Evolutionary conservation across 352 stramenopile genomes (phyloP).

Genomic region (Globisporangium cylindrosporum): DNA sequence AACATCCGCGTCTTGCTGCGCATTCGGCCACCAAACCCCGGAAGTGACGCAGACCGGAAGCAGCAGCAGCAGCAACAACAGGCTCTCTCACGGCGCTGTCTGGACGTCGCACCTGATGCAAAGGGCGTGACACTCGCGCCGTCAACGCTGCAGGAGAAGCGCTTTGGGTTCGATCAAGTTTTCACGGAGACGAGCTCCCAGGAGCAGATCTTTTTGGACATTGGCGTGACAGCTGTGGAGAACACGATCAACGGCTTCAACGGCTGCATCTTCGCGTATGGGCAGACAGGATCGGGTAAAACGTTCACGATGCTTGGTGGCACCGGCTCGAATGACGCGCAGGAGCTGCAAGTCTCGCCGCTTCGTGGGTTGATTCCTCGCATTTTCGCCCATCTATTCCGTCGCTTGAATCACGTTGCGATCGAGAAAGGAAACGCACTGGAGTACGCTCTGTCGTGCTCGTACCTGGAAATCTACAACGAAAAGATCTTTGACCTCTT

Average conservation of each 20-base stretch:
- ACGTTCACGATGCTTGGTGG: constrained; percentile 87
- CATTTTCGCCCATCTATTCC: constrained; percentile 84
- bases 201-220: constrained; percentile 78
- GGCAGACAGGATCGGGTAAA: constrained; percentile 86
- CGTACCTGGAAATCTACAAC: constrained; percentile 91
- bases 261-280: constrained; percentile 89
- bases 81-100: constrained; percentile 30
- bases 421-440: constrained; percentile 42
- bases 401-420: constrained; percentile 41
- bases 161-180: constrained; percentile 84
- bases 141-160: constrained; percentile 64
- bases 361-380: constrained; percentile 76
- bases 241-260: constrained; percentile 86
- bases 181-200: constrained; percentile 70
- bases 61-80: constrained; percentile 17
- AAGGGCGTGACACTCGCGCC: constrained; percentile 62
- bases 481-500: constrained; percentile 88
- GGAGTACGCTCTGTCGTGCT: constrained; percentile 70
- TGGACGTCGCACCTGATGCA: constrained; percentile 57
- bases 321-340: constrained; percentile 24
- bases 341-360: constrained; percentile 47
- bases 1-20: constrained; percentile 77
- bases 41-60: constrained; percentile 18
- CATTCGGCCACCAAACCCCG: constrained; percentile 41
- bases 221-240: constrained; percentile 70